Conservation (phyloP, 2,329 filamentous ascomycete genomes). For the Aaosphaeria arxii region DNA sequence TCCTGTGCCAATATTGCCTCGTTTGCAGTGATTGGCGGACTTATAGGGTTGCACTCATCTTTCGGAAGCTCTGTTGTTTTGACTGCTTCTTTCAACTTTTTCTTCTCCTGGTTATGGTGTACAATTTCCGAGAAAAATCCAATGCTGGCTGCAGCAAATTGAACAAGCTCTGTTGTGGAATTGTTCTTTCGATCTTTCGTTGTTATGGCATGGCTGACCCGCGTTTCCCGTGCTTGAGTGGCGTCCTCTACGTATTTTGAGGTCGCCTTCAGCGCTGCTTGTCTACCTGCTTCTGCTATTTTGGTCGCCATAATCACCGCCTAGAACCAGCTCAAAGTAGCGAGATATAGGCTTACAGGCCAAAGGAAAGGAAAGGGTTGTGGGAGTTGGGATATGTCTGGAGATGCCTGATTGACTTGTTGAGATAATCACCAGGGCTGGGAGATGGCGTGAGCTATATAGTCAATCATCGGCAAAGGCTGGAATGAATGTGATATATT, state of each 20-base stretch:
- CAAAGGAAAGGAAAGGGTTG: neutral
- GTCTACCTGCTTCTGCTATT: neutral
- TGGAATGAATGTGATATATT: neutral
- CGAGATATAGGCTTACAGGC: neutral
- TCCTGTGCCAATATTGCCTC: neutral
- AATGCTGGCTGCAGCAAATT: neutral
- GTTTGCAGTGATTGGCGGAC: neutral
- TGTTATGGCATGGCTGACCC: neutral
- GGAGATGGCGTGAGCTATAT: neutral
- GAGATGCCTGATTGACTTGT: neutral
- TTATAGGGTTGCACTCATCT: neutral
- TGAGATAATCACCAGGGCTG: neutral
- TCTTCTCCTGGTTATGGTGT: constrained; percentile 1
- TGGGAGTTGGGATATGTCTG: neutral
- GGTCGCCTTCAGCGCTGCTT: neutral
- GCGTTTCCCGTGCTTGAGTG: neutral
- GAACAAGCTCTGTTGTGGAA: constrained; percentile 8
- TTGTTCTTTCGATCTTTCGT: neutral
- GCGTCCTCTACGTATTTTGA: neutral
- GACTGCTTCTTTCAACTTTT: neutral
- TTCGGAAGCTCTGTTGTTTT: neutral
- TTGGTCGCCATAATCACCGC: neutral
- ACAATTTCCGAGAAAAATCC: constrained; percentile 1
- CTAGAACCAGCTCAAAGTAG: neutral
- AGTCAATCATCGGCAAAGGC: neutral